Evolutionary conservation across 192 early-diverging fungal species (phyloP), one percentile per base, ranked within the genome.

Genomic region (Oehlia diaphana): DNA sequence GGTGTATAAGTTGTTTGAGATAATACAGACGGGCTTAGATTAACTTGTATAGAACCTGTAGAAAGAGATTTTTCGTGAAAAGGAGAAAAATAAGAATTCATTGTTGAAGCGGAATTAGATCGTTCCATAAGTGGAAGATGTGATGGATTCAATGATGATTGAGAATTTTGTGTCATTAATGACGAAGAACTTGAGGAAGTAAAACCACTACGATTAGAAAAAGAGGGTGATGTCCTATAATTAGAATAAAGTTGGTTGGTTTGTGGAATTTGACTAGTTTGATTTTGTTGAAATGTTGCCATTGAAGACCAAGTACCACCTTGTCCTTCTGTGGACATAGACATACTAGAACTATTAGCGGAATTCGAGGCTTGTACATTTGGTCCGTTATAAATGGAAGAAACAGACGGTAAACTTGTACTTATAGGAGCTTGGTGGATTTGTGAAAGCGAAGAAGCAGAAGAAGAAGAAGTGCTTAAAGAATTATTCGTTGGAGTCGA

Each of bases 391-490:
- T 72, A 72, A 4, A n/a, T 53, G 12, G 49, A 63, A 39, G 76
- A 77, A 63, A 77, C 16, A 2, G 63, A 33, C 10, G 76, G 64
- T 9, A 77, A 62, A 67, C 76, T 77, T 28, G 33, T 77, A 21
- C 76, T 77, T n/a, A 77, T 44, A 44, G 76, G 49, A 26, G 76
- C 28, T 67, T 77, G 76, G n/a, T 35, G 37, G 4, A 31, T 19
- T 19, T 66, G 33, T 26, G 72, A 74, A 33, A 76, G 62, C 12
- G 75, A 77, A 4, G 75, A 42, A 47, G 62, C 47, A 31, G 75
- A 77, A 9, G 75, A 77, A 37, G 75, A 77, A 37, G 75, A 77
- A n/a, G 75, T 77, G 37, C 76, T 77, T 49, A 72, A 28, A 49
- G 71, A 72, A 72, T 72, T 72, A 49, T 72, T 35, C 9, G 71